Evolutionary conservation across 768 basidiomycete species (phyloP).

Genomic region (Tricholoma flavovirens): DNA sequence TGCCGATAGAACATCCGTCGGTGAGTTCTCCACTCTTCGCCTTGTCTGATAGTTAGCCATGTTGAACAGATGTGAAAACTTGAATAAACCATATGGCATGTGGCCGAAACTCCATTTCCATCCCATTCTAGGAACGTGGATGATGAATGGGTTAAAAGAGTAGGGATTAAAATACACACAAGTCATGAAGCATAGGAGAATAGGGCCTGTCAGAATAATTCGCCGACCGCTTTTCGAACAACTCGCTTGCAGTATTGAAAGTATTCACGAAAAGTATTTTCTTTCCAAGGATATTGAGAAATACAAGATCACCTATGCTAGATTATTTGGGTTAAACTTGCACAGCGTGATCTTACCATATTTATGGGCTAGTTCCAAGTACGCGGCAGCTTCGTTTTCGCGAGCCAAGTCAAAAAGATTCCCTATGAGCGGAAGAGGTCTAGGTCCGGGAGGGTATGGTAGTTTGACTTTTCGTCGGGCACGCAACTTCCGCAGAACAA

Average conservation of each 20-base stretch:
- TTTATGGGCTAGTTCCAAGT: constrained; percentile 33
- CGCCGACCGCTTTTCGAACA: constrained; percentile 50
- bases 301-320: constrained; percentile 46
- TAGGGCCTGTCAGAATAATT: constrained; percentile 52
- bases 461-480: constrained; percentile 11
- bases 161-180: constrained; percentile 27
- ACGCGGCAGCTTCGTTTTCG: constrained; percentile 33
- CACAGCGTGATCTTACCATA: constrained; percentile 28
- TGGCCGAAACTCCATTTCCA: constrained; percentile 52
- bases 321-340: not conserved
- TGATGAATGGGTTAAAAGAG: not conserved
- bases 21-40: constrained; percentile 46
- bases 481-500: not conserved
- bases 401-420: constrained; percentile 44
- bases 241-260: constrained; percentile 35
- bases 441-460: constrained; percentile 52
- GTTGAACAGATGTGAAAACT: not conserved
- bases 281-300: constrained; percentile 44
- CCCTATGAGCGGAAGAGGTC: constrained; percentile 45
- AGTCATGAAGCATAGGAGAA: constrained; percentile 44
- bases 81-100: constrained; percentile 41
- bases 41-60: constrained; percentile 20
- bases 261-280: constrained; percentile 43
- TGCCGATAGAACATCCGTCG: constrained; percentile 48
- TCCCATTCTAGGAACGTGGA: constrained; percentile 20